Base-by-base conservation (phyloP, 495 filamentous ascomycete species). In the Geoglossum glabrum region DNA sequence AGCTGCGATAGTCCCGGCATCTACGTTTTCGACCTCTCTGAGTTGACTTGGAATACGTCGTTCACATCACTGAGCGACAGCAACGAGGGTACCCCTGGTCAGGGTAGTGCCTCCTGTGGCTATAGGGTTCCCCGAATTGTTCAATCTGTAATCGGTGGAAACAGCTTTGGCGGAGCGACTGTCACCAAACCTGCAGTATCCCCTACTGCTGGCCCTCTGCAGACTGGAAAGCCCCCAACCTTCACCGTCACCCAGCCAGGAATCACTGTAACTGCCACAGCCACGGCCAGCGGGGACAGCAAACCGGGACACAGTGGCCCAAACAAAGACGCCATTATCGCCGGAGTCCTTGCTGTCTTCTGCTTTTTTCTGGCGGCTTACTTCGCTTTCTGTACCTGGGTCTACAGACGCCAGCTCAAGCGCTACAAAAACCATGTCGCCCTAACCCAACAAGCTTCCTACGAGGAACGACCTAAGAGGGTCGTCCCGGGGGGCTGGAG, bases 321-420 rank as follows among this genome's bases (percentile, higher is more conserved):
- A n/a, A 82, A 76, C 61, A 67, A 76, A 11, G 81, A 73, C 15
- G 75, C 84, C 34, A 82, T 86, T 58, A 75, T 79, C 30, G 80
- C 81, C 1, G 80, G 78, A 25, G 73, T 79, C 31, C 65, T 86
- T 3, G 57, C 57, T 2, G 57, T 21, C 9, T 1, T 59, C 27
- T 50, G 47, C 7, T 49, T 52, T 40, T 59, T 85, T 17, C 64
- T 79, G 4, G 76, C 79, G 1, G 67, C 68, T 9, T 81, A 86
- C 63, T 72, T 88, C 23, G 82, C 80, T 15, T 86, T 85, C 71
- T 84, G 84, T 66, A 75, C 79, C 23, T 85, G 78, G 74, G 67
- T 86, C 6, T 86, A 84, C 69, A 74, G 80, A 31, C 74, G 76
- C 26, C 83, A 81, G 61, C 72, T 85, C 11, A 59, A 63, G 0